Evolutionary conservation across 129 eudicot genomes (phyloP).

Genomic region (Apium graveolens): DNA sequence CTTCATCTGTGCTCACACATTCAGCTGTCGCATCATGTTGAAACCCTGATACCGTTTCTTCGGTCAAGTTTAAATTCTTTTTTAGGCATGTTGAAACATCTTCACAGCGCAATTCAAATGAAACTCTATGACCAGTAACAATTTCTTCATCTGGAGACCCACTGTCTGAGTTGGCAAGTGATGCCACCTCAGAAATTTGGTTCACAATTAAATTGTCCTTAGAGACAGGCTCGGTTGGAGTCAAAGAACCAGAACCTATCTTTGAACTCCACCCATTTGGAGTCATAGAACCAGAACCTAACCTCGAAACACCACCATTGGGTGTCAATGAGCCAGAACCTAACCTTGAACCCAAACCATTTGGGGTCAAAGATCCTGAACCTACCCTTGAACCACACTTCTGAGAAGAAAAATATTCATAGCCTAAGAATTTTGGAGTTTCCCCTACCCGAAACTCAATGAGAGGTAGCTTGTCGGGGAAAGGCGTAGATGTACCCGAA

Average conservation of each 20-base stretch:
- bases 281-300: slow-evolving; percentile 71
- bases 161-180: slow-evolving; percentile 62
- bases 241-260: slow-evolving; percentile 62
- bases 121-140: slow-evolving; percentile 61
- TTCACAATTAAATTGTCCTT: slow-evolving; percentile 31
- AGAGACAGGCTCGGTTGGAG: slow-evolving; percentile 52
- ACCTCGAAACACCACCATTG: slow-evolving; percentile 54
- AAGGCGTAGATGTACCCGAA: slow-evolving; percentile 87
- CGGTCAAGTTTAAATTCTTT: slow-evolving; percentile 31
- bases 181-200: slow-evolving; percentile 67
- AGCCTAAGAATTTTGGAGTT: slow-evolving; percentile 51
- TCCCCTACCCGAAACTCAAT: slow-evolving; percentile 53
- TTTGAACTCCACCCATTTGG: slow-evolving; percentile 66
- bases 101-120: slow-evolving; percentile 60
- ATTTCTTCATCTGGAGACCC: slow-evolving; percentile 41
- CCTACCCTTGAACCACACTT: slow-evolving; percentile 81
- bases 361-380: slow-evolving; percentile 70
- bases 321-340: slow-evolving; percentile 77
- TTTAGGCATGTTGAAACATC: slow-evolving; percentile 26
- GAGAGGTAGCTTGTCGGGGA: slow-evolving; percentile 42
- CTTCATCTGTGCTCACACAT: slow-evolving; percentile 13
- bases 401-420: slow-evolving; percentile 45
- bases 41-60: slow-evolving; percentile 21
- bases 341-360: slow-evolving; percentile 45
- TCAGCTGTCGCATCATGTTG: slow-evolving; percentile 15